phyloP scores from a whole-genome alignment of 2,329 filamentous ascomycete species.

The Stromatinia cepivora region DNA sequence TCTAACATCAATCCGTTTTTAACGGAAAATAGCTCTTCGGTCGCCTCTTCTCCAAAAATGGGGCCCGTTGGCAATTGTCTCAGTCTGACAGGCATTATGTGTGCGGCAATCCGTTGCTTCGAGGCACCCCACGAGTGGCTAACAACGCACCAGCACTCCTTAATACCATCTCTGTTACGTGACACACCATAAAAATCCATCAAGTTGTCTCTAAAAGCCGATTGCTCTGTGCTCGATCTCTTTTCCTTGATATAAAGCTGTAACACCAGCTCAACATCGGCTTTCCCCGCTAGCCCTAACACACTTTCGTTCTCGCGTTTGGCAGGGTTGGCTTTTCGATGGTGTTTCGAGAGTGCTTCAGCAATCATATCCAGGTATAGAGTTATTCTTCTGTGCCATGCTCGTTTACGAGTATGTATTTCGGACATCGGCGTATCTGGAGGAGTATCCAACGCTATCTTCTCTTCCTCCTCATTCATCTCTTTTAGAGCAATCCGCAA shows the following conservation, averaged over 20 bases:
- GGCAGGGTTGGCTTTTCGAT: not conserved
- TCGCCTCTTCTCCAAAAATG: not conserved
- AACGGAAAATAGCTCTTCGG: not conserved
- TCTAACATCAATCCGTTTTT: not conserved
- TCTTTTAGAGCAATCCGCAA: not conserved
- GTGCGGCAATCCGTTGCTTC: not conserved
- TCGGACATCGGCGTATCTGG: not conserved
- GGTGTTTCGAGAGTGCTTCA: not conserved
- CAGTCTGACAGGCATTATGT: not conserved
- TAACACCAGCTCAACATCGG: not conserved
- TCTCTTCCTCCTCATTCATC: not conserved
- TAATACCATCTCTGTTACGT: not conserved
- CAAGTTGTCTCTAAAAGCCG: not conserved
- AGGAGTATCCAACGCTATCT: not conserved
- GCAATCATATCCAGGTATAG: not conserved
- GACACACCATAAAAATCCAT: not conserved
- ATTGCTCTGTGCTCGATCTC: not conserved
- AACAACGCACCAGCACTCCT: not conserved
- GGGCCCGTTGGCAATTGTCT: not conserved
- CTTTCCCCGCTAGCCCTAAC: no score
- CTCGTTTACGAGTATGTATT: not conserved
- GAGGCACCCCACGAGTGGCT: not conserved
- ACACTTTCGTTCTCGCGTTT: no score
- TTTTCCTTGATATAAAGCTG: not conserved
- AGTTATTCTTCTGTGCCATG: not conserved